A percentile compares a stretch with the other conserved stretches of the same genome.
phyloP scores from a whole-genome alignment of 2,329 filamentous ascomycete species.

The Fusarium sp. region DNA sequence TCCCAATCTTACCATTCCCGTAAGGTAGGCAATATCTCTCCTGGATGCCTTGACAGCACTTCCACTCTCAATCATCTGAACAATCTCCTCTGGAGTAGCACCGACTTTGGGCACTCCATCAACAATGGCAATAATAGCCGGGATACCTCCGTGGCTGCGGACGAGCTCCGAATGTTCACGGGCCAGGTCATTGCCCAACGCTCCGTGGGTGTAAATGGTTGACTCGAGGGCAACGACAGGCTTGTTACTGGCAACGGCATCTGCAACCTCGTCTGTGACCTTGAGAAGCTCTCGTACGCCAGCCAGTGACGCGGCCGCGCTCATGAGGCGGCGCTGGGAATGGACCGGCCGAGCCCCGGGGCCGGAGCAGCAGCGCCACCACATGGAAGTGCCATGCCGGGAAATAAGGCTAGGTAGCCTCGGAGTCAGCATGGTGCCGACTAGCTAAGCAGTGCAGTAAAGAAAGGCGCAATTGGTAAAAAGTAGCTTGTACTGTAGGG shows the following conservation, averaged over 20 bases:
- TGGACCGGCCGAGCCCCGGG: conserved; percentile 24
- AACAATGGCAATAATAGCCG: conserved; percentile 89
- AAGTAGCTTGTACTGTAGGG: neutral
- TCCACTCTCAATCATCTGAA: conserved; percentile 71
- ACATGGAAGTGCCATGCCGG: conserved; percentile 32
- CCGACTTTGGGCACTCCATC: conserved; percentile 85
- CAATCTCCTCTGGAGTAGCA: conserved; percentile 73
- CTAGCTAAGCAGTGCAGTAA: neutral
- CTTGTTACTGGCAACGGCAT: conserved; percentile 74
- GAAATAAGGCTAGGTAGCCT: conserved; percentile 34
- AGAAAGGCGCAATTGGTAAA: neutral
- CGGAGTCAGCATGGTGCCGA: conserved; percentile 21
- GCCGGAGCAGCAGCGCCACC: conserved; percentile 29
- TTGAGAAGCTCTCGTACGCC: conserved; percentile 61
- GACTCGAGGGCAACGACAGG: conserved; percentile 94
- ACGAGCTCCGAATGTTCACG: conserved; percentile 87
- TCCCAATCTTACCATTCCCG: conserved; percentile 69
- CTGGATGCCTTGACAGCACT: conserved; percentile 84
- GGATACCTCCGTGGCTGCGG: conserved; percentile 79
- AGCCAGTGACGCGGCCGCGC: conserved; percentile 32
- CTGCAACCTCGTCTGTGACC: conserved; percentile 81
- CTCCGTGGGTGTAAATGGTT: conserved; percentile 96
- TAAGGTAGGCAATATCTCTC: conserved; percentile 82
- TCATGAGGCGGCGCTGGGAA: conserved; percentile 37
- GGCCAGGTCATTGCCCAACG: conserved; percentile 73